Base-by-base conservation (phyloP, 2,329 filamentous ascomycete genomes). In the Knoxdaviesia capensis region DNA sequence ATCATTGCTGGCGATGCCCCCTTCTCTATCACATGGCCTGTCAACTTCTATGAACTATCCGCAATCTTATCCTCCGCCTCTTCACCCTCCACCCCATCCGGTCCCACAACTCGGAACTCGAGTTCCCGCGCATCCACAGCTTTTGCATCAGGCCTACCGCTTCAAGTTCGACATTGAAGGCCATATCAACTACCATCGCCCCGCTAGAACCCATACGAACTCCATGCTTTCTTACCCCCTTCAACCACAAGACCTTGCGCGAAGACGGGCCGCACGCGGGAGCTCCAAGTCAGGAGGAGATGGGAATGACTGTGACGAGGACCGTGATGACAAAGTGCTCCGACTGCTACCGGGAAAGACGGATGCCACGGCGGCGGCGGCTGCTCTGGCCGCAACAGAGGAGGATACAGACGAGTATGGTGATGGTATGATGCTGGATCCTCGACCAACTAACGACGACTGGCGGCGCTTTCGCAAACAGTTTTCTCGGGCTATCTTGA, bases 111-210 rank as follows among this genome's bases (percentile, higher is more conserved):
- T 20, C 20, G 20, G 20, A 20, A 2, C 20, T 20, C 20, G 20
- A 41, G 38, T 33, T 40, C 43, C 41, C 34, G 37, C 46, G 38
- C 34, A 46, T 44, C 57, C 59, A 33, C 59, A 63, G 42, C 51
- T 60, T n/a, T 53, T 64, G 9, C 62, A 61, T 50, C 60, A 65
- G 45, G 57, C 60, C 3, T 65, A 64, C 49, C 58, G 62, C 44
- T 65, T 60, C 54, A 62, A 62, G 47, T 65, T 63, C 46, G 63
- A 65, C 50, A 59, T 65, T 41, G 63, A 65, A 43, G 56, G 58
- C 45, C 63, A 62, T 50, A 59, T 64, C 50, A 64, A 64, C 20
- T 54, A 59, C 50, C 54, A 59, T 44, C 58, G 57, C 42, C 55
- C 60, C 5, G 57, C 60, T 8, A 56, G 60, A 4, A 63, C 62